Conservation (phyloP, 768 basidiomycete genomes). For the Tricholoma flavovirens region DNA sequence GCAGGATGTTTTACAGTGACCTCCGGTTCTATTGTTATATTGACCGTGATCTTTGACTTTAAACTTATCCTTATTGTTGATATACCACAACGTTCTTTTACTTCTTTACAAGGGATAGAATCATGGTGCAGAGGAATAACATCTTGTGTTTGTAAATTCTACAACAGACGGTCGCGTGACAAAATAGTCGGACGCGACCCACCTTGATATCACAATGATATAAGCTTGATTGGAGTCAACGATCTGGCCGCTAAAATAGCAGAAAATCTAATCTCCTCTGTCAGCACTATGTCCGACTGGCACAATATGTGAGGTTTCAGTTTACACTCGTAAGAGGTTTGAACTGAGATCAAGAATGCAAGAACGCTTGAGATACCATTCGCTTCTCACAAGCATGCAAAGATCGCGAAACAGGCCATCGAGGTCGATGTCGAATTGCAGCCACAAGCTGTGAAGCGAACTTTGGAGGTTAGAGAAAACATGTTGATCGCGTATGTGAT, state of each 20-base stretch:
- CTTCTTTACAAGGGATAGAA: neutral
- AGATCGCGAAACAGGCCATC: conserved; percentile 77
- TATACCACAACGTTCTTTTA: conserved; percentile 8
- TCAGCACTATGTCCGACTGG: conserved; percentile 29
- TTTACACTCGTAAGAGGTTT: neutral
- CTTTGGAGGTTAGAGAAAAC: conserved; percentile 59
- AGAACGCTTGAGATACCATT: conserved; percentile 78
- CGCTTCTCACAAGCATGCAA: conserved; percentile 63
- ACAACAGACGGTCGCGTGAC: too few species aligned
- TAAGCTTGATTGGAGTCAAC: too few species aligned
- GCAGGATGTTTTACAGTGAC: conserved; percentile 15
- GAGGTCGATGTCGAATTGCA: conserved; percentile 86
- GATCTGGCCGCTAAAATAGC: too few species aligned
- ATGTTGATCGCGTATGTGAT: conserved; percentile 68
- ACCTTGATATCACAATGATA: too few species aligned
- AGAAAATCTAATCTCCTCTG: too few species aligned
- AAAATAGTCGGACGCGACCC: too few species aligned
- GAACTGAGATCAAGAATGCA: conserved; percentile 3
- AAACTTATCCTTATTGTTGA: conserved; percentile 12
- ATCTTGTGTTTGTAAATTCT: neutral
- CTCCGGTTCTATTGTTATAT: conserved; percentile 8
- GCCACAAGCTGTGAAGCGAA: conserved; percentile 70
- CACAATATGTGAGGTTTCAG: conserved; percentile 45
- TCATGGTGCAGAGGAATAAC: neutral
- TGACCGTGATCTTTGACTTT: conserved; percentile 7